Evolutionary conservation across 805 yeast species (phyloP).

Genomic region (Phaffomyces thermotolerans): DNA sequence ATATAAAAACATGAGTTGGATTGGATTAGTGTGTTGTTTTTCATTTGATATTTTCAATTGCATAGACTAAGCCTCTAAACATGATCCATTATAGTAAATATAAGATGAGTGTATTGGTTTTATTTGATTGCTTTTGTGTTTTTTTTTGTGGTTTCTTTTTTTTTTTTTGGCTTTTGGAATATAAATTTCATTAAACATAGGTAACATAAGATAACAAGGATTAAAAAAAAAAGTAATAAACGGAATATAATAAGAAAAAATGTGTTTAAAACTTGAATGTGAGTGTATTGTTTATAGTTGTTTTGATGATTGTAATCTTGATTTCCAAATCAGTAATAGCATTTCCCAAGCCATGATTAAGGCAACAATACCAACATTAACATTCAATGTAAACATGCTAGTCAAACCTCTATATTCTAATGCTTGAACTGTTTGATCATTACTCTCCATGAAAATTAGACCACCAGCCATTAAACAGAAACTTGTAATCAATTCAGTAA

Average conservation of each 20-base stretch:
- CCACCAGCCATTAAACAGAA: constrained; percentile 88
- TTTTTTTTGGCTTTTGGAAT: no score
- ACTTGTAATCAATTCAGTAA: constrained; percentile 76
- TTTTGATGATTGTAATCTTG: constrained; percentile 33
- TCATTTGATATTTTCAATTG: no score
- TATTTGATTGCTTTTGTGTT: background rate
- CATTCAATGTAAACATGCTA: constrained; percentile 84
- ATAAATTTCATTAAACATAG: no score
- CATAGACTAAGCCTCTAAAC: no score
- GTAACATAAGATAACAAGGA: background rate
- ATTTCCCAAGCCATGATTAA: constrained; percentile 87
- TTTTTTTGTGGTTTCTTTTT: no score
- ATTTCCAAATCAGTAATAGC: constrained; percentile 56
- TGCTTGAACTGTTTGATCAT: constrained; percentile 77
- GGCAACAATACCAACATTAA: constrained; percentile 72
- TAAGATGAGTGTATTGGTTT: no score
- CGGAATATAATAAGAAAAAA: background rate
- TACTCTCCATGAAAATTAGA: constrained; percentile 82
- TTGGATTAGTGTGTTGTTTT: no score
- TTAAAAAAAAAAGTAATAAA: background rate
- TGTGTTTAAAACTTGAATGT: no score
- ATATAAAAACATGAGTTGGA: background rate
- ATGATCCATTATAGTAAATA: no score
- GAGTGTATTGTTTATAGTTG: constrained; percentile 8
- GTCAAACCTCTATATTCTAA: constrained; percentile 79